Percentiles rank a stretch among this genome's conserved stretches.
Evolutionary conservation across 805 yeast genomes (phyloP).

Genomic region (Spathaspora girioi): DNA sequence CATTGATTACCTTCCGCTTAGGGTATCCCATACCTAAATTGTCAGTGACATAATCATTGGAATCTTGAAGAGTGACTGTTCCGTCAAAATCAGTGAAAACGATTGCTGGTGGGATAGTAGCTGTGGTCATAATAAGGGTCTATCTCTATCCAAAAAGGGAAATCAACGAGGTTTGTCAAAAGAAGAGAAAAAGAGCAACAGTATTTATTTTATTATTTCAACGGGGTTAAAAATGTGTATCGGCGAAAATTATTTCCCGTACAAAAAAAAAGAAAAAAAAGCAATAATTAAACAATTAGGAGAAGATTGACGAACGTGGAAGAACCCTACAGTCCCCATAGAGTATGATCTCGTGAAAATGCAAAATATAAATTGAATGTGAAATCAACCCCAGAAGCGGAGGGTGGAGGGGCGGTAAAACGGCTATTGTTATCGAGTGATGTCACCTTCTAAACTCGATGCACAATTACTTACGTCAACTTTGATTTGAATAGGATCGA

Average conservation of each 20-base stretch:
- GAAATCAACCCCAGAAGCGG: too few relatives aligned
- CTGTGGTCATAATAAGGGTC: slow-evolving; percentile 8
- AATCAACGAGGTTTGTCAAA: background rate
- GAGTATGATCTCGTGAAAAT: too few relatives aligned
- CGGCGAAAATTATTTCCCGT: too few relatives aligned
- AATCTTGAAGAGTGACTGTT: slow-evolving; percentile 91
- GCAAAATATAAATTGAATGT: too few relatives aligned
- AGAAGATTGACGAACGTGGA: too few relatives aligned
- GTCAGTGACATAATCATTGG: slow-evolving; percentile 90
- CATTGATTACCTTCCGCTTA: slow-evolving; percentile 63
- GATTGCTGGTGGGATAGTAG: slow-evolving; percentile 51
- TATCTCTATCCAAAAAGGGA: too few relatives aligned
- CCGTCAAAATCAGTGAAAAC: slow-evolving; percentile 98
- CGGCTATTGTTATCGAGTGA: background rate
- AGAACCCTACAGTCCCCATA: too few relatives aligned
- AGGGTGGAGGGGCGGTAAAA: too few relatives aligned
- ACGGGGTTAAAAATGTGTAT: too few relatives aligned
- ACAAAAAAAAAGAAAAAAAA: too few relatives aligned
- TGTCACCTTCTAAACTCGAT: background rate
- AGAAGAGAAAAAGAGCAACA: background rate
- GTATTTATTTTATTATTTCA: too few relatives aligned
- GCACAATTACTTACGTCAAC: background rate
- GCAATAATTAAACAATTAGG: too few relatives aligned
- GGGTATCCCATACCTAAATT: slow-evolving; percentile 79
- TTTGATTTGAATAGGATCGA: background rate